phyloP scores from a whole-genome alignment of 495 filamentous ascomycete species.

The Aspergillus nanangensis region DNA sequence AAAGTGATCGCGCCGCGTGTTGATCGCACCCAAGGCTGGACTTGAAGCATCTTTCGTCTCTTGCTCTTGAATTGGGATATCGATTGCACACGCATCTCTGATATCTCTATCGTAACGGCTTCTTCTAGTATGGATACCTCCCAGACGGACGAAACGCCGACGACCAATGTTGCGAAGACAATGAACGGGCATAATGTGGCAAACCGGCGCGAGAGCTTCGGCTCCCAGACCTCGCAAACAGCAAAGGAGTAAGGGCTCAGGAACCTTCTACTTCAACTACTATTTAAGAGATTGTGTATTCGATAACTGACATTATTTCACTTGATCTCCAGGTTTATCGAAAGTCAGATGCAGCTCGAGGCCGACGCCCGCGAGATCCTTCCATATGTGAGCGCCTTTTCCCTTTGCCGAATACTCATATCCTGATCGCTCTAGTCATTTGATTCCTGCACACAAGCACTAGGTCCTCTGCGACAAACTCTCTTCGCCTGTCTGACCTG shows the following conservation, averaged over 20 bases:
- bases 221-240: slow-evolving; percentile 75
- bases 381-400: slow-evolving; percentile 64
- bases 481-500: slow-evolving; percentile 92
- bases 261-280: no score
- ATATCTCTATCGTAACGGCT: background rate
- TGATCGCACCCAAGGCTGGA: background rate
- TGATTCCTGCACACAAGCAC: slow-evolving; percentile 81
- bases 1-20: slow-evolving; percentile 10
- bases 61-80: no score
- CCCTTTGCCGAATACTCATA: slow-evolving; percentile 3
- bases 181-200: slow-evolving; percentile 11
- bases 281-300: no score
- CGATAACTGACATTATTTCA: background rate
- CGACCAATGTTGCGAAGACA: slow-evolving; percentile 7
- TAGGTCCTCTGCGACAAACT: slow-evolving; percentile 80
- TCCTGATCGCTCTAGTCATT: slow-evolving; percentile 59
- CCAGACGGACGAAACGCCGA: background rate
- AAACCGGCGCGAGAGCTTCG: slow-evolving; percentile 46
- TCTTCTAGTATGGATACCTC: background rate
- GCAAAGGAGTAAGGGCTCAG: slow-evolving; percentile 63
- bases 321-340: slow-evolving; percentile 64
- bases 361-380: slow-evolving; percentile 90
- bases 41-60: background rate
- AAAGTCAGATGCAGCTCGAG: slow-evolving; percentile 84
- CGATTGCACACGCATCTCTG: background rate